These are phyloP conservation scores for Apophysomyces trapeziformis DNA, from an alignment of 371 early-diverging fungal genomes.

Conservation along the genomic window DNA sequence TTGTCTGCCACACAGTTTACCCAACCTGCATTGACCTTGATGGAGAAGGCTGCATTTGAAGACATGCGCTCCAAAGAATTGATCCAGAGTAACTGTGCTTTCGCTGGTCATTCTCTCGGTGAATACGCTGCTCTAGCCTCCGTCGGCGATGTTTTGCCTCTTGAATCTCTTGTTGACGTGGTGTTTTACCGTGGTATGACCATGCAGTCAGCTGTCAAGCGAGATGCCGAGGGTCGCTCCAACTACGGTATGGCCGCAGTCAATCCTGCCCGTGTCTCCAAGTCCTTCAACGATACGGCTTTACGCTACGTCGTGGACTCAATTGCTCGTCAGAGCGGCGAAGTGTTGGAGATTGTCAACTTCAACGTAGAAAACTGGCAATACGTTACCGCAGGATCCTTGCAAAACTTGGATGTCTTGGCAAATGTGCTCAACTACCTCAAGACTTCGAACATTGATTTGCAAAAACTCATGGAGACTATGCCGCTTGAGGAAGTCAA, in stretches of 20 bases:
- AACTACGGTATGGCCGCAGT: conserved; percentile 96
- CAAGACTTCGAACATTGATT: conserved; percentile 78
- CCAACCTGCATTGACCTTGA: conserved; percentile 90
- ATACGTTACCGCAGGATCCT: conserved; percentile 94
- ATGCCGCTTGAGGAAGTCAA: conserved; percentile 88
- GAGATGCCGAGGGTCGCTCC: conserved; percentile 83
- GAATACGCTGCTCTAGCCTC: conserved; percentile 95
- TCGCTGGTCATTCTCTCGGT: conserved; percentile 97
- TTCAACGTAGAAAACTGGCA: conserved; percentile 97
- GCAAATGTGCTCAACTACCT: conserved; percentile 84
- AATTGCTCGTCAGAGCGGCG: conserved; percentile 77
- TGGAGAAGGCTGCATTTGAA: conserved; percentile 92
- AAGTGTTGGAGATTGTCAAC: conserved; percentile 95
- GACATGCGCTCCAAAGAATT: conserved; percentile 92
- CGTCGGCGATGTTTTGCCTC: conserved; percentile 87
- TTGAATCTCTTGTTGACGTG: conserved; percentile 89
- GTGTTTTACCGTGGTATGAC: conserved; percentile 97
- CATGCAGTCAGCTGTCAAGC: conserved; percentile 93
- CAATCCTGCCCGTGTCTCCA: conserved; percentile 90
- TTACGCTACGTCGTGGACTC: conserved; percentile 83
- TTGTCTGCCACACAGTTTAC: conserved; percentile 96
- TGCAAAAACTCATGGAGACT: conserved; percentile 83
- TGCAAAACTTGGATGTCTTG: conserved; percentile 79
- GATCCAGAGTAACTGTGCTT: conserved; percentile 83
- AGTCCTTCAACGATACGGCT: conserved; percentile 84